Conservation (phyloP, 176 grass and related monocot genomes). For the Themeda triandra region DNA sequence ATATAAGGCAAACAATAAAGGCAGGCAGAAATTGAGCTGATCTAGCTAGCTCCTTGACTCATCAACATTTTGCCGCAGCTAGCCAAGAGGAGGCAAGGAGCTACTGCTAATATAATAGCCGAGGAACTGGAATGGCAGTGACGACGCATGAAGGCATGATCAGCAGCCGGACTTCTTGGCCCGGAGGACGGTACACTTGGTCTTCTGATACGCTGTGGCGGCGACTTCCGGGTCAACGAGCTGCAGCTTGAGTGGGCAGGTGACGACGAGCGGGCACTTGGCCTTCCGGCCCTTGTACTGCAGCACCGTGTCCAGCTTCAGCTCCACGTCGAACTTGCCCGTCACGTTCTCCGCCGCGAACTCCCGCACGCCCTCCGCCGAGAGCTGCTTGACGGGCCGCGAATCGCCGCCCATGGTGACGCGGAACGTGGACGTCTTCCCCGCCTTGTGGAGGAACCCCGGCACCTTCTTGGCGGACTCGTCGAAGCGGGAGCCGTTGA, state of each 20-base stretch:
- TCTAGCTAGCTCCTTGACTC: too few species aligned
- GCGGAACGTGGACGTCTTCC: slow-evolving; percentile 16
- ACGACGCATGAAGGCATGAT: too few species aligned
- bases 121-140: too few species aligned
- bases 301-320: slow-evolving; percentile 42
- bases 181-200: slow-evolving; percentile 46
- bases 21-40: too few species aligned
- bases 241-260: slow-evolving; percentile 44
- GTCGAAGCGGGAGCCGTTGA: slow-evolving; percentile 44
- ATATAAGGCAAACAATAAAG: too few species aligned
- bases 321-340: slow-evolving; percentile 27
- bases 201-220: slow-evolving; percentile 41
- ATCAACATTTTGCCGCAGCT: too few species aligned
- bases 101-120: too few species aligned
- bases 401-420: slow-evolving; percentile 11
- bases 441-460: background rate
- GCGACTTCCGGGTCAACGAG: slow-evolving; percentile 46
- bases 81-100: too few species aligned
- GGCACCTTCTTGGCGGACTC: slow-evolving; percentile 20
- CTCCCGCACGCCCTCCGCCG: background rate
- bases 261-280: slow-evolving; percentile 21
- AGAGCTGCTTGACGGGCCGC: slow-evolving; percentile 28
- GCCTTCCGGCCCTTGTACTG: slow-evolving; percentile 35
- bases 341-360: slow-evolving; percentile 15
- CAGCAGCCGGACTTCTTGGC: slow-evolving; percentile 46